phyloP scores from a whole-genome alignment of 2,329 filamentous ascomycete species.

The Colletotrichum musicola region DNA sequence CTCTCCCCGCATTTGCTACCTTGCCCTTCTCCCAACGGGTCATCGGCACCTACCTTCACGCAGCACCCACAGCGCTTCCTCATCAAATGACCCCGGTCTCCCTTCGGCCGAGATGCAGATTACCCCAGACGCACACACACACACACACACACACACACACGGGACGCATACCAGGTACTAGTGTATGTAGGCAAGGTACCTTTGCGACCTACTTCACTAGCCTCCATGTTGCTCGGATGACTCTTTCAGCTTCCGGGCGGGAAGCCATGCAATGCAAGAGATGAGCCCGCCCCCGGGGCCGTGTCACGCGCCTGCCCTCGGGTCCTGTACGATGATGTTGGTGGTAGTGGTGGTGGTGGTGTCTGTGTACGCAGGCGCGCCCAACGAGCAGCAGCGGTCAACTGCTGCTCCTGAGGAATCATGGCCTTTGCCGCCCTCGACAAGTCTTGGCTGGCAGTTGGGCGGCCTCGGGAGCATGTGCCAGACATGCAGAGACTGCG shows the following conservation, averaged over 20 bases:
- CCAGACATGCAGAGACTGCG: conserved; percentile 17
- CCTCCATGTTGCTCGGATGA: neutral
- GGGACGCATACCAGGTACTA: too few relatives aligned
- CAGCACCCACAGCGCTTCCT: neutral
- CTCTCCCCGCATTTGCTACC: conserved; percentile 9
- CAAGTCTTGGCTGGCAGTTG: conserved; percentile 1
- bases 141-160: neutral
- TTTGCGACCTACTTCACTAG: too few relatives aligned
- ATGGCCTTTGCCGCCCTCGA: neutral
- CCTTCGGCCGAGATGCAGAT: conserved; percentile 23
- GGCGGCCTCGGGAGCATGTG: conserved; percentile 4
- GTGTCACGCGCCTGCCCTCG: conserved; percentile 3
- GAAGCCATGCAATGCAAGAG: conserved; percentile 10
- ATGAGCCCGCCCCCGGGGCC: conserved; percentile 5
- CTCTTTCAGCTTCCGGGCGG: neutral
- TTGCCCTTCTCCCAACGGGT: neutral
- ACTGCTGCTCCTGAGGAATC: too few relatives aligned
- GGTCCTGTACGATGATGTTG: neutral
- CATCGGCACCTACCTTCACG: neutral
- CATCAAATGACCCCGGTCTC: neutral
- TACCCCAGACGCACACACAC: neutral
- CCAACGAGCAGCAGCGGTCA: neutral
- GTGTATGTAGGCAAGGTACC: too few relatives aligned
- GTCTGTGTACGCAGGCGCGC: neutral
- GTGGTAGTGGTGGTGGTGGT: neutral